Evolutionary conservation across 2,329 filamentous ascomycete genomes (phyloP), one percentile per base, ranked within the genome.

Genomic region (Aspergillus sp.): DNA sequence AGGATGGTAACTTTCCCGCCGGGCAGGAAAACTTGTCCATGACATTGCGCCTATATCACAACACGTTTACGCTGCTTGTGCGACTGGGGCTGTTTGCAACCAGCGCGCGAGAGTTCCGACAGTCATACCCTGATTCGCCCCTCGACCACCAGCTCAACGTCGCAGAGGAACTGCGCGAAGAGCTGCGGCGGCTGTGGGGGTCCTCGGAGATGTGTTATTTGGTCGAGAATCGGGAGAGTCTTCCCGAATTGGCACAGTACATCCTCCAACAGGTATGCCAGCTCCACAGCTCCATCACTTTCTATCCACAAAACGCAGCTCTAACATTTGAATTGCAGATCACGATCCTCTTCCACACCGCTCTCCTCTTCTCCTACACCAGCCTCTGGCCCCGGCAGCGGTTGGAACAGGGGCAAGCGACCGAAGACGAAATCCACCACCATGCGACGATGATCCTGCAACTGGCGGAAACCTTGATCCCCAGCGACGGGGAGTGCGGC

Each of bases 301-400:
- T 10, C n/a, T 13, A 35, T 35, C n/a, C 33, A 4, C 33, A 13
- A 13, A n/a, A 7, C 11, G n/a, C 33, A n/a, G 16, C 35, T n/a
- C 35, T 17, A 10, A 38, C 13, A n/a, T 7, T 5, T 11, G 11
- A 35, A 38, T 2, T 13, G 36, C 58, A 60, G 44, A 48, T 55
- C n/a, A 42, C 55, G 51, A 76, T 78, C 8, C 70, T 82, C 11
- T 81, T 78, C 63, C 76, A 79, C 56, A 71, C 71, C 17, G 75
- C 73, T 41, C 69, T 78, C 16, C 72, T 83, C 47, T 82, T 81
- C 60, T 74, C 76, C n/a, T 76, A 78, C 50, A 81, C 77, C 4
- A 78, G 75, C 58, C 78, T 83, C 73, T 82, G 76, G 70, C 72
- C 75, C 3, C 66, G 69, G 4, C 80, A 83, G 63, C 64, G 72